Evolutionary conservation across 805 yeast genomes (phyloP).

Genomic region (Ogataea kodamae): DNA sequence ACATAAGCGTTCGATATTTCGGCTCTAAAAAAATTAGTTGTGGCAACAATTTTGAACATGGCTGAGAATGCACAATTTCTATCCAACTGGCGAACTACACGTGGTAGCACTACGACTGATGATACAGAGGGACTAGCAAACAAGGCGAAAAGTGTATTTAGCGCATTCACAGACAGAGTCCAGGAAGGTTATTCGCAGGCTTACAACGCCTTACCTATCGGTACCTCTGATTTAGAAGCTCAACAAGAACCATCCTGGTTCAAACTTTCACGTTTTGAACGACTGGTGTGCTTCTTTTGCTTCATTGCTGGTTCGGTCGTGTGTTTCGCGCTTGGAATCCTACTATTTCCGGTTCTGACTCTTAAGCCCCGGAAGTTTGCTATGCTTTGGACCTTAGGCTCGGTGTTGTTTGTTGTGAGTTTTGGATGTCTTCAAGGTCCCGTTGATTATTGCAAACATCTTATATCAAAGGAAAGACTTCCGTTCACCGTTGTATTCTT

Average conservation of each 20-base stretch:
- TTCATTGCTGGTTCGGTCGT: conserved; percentile 74
- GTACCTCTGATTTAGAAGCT: conserved; percentile 45
- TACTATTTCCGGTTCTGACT: conserved; percentile 85
- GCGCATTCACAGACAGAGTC: conserved; percentile 22
- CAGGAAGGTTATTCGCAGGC: conserved; percentile 44
- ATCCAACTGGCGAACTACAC: conserved; percentile 29
- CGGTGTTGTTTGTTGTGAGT: conserved; percentile 77
- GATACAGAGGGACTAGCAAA: conserved; percentile 16
- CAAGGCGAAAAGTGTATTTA: conserved; percentile 21
- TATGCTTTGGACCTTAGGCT: conserved; percentile 85
- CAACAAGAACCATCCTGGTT: conserved; percentile 76
- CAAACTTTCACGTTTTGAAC: conserved; percentile 69
- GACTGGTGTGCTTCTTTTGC: conserved; percentile 71
- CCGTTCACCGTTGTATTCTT: conserved; percentile 80
- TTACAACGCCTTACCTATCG: conserved; percentile 63
- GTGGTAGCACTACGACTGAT: conserved; percentile 12
- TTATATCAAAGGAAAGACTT: conserved; percentile 70
- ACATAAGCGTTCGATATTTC: no score
- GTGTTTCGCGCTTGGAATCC: conserved; percentile 78
- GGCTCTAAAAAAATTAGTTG: conserved; percentile 11
- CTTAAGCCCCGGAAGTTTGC: conserved; percentile 91
- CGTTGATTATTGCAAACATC: conserved; percentile 67
- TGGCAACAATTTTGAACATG: conserved; percentile 11
- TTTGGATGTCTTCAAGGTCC: conserved; percentile 95
- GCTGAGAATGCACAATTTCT: conserved; percentile 23